These are phyloP conservation scores for Plenodomus biglobosus DNA, from an alignment of 2,329 filamentous ascomycete species.

Conservation along the genomic window DNA sequence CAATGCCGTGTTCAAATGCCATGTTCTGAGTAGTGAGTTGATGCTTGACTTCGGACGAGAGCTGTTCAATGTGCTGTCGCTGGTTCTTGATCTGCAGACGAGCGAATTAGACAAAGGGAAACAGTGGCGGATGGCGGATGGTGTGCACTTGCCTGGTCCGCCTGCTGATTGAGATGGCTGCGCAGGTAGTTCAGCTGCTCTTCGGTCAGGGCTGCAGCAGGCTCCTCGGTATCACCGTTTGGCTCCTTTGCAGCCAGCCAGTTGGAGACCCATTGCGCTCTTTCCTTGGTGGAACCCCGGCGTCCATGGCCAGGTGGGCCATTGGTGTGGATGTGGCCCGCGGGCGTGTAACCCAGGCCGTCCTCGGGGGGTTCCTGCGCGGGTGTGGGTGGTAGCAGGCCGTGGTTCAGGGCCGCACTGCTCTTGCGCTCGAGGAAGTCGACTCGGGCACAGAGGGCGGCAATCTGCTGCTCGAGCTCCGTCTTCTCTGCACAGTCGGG, in stretches of 20 bases:
- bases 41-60: conserved; percentile 81
- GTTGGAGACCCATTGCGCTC: conserved; percentile 52
- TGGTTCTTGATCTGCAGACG: conserved; percentile 68
- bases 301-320: conserved; percentile 31
- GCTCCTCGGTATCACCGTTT: conserved; percentile 49
- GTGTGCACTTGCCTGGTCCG: conserved; percentile 67
- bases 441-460: conserved; percentile 74
- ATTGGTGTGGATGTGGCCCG: conserved; percentile 37
- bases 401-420: conserved; percentile 58
- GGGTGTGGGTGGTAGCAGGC: conserved; percentile 73
- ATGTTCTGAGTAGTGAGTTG: conserved; percentile 84
- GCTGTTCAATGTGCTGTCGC: conserved; percentile 79
- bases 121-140: neutral
- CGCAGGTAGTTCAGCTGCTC: conserved; percentile 82
- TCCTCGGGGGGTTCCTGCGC: conserved; percentile 63
- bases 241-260: conserved; percentile 58
- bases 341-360: conserved; percentile 55
- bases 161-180: conserved; percentile 91
- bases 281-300: conserved; percentile 41
- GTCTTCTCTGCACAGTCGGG: conserved; percentile 73
- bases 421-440: conserved; percentile 81
- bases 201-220: conserved; percentile 65
- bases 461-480: conserved; percentile 78
- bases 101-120: neutral
- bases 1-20: conserved; percentile 74